These are phyloP conservation scores for Monosporascus sp. DNA, from an alignment of 2,329 filamentous ascomycete species.

Conservation along the genomic window DNA sequence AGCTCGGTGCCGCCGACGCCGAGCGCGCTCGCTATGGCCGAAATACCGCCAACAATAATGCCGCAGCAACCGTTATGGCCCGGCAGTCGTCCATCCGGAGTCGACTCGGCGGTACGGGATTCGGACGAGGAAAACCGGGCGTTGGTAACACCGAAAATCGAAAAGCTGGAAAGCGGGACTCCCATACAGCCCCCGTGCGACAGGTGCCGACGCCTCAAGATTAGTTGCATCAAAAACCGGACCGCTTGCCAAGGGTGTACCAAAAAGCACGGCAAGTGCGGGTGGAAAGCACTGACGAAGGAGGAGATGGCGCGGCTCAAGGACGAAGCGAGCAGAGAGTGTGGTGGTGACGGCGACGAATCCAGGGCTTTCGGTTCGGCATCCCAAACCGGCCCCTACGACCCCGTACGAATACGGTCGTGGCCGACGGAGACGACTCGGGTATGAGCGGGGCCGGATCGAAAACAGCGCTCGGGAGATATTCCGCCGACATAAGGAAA, in stretches of 20 bases:
- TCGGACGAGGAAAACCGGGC: constrained; percentile 33
- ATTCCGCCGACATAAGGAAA: constrained; percentile 24
- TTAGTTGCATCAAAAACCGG: constrained; percentile 79
- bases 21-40: constrained; percentile 18
- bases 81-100: constrained; percentile 23
- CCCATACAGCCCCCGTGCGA: constrained; percentile 82
- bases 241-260: constrained; percentile 85
- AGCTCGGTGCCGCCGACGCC: constrained; percentile 26
- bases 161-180: constrained; percentile 67
- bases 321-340: constrained; percentile 20
- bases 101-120: constrained; percentile 24
- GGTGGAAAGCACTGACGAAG: constrained; percentile 75
- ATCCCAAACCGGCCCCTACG: constrained; percentile 13
- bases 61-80: constrained; percentile 23
- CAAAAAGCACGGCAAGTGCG: constrained; percentile 84
- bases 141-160: constrained; percentile 69
- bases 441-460: constrained; percentile 12
- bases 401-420: constrained; percentile 16
- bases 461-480: constrained; percentile 22
- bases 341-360: constrained; percentile 25
- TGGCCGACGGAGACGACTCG: constrained; percentile 12
- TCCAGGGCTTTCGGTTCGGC: constrained; percentile 17
- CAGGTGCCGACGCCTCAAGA: constrained; percentile 71
- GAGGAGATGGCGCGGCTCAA: constrained; percentile 50
- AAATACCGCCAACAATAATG: constrained; percentile 22